Evolutionary conservation across 116 monocot species (phyloP).

Genomic region (Zostera marina): DNA sequence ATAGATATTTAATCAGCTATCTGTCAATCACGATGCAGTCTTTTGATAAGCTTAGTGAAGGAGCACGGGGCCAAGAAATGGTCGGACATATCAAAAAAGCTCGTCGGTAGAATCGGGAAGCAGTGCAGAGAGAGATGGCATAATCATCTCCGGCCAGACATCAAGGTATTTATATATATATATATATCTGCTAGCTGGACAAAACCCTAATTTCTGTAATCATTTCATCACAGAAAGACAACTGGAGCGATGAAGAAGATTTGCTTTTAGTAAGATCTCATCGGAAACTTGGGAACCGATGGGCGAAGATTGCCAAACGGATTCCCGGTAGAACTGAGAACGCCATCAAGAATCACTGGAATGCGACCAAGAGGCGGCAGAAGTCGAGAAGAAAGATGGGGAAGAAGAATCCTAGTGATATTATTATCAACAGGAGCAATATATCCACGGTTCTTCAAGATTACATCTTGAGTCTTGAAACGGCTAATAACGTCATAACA

Average conservation of each 20-base stretch:
- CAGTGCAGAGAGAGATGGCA: constrained; percentile 92
- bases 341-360: constrained; percentile 38
- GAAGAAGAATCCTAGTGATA: neutral
- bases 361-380: constrained; percentile 26
- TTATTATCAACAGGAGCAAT: neutral
- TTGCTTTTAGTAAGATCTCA: constrained; percentile 16
- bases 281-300: constrained; percentile 18
- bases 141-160: constrained; percentile 61
- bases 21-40: too few species aligned
- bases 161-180: constrained; percentile 25
- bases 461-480: constrained; percentile 15
- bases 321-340: constrained; percentile 31
- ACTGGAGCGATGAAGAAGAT: constrained; percentile 29
- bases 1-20: too few species aligned
- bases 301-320: constrained; percentile 27
- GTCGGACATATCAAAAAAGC: constrained; percentile 55
- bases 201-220: neutral
- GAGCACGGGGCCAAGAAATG: constrained; percentile 54
- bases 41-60: constrained; percentile 40
- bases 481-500: neutral
- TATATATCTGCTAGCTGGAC: neutral
- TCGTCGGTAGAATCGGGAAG: constrained; percentile 65
- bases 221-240: constrained; percentile 15
- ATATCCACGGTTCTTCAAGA: constrained; percentile 15
- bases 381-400: constrained; percentile 7